Base-by-base conservation (phyloP, 192 early-diverging fungal species). In the Podila horticola region DNA sequence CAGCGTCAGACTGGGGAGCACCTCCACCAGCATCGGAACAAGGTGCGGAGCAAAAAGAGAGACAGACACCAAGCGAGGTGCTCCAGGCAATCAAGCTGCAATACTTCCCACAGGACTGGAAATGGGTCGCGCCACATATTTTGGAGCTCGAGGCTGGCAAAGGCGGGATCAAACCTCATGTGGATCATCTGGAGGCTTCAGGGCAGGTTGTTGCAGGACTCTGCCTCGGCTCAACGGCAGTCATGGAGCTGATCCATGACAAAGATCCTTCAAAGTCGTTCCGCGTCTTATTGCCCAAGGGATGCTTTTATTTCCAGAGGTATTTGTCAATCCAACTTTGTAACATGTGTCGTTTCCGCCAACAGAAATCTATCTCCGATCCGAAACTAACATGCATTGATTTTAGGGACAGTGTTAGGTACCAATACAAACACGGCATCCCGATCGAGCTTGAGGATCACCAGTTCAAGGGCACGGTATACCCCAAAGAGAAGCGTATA, bases 351-450 rank as follows among this genome's bases (percentile, higher is more conserved):
- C 51, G 12, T 10, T n/a, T 45, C 12, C 29, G 13, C 10, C 1
- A 30, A 2, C 20, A 28, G 26, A 57, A 58, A 24, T 62, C 59
- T 59, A 36, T 36, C 34, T 36, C 34, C 34, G 34, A 45, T 45
- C 13, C 15, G 41, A 12, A 13, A 45, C 41, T 45, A 45, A 45
- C 41, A 45, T 45, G 41, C 41, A 17, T 45, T 45, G 41, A 31
- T 51, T 24, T 45, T 33, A 83, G 90, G 20, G 90, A 86, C 49
- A 68, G 68, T 7, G 85, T 95, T n/a, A 86, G 95, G 50, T 94
- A 91, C 63, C 82, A 89, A 30, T 96, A 92, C 79, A 94, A 92
- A 1, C 95, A 96, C 70, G 95, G 93, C 62, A 94, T 96, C 17
- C 91, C 91, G 1, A 67, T 76, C 2, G 74, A 88, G 28, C 65